Conservation (phyloP, 352 stramenopile genomes). For the Phytopythium aichiense region DNA sequence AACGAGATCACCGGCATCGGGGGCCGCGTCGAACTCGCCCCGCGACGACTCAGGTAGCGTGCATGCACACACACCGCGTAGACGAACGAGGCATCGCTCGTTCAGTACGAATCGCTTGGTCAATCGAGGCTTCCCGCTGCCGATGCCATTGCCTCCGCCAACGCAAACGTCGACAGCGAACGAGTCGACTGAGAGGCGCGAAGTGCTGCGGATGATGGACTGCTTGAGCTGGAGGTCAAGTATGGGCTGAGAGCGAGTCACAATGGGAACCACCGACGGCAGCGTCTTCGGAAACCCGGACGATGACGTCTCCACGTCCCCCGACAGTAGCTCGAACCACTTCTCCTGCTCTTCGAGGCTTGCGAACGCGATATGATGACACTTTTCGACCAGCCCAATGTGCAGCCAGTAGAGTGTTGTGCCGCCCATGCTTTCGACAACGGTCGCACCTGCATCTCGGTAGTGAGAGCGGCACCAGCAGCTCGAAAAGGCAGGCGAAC, state of each 20-base stretch:
- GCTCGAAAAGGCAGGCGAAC: conserved; percentile 7
- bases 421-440: background rate
- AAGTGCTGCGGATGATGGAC: background rate
- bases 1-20: background rate
- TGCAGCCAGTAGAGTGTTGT: conserved; percentile 40
- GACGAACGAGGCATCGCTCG: conserved; percentile 15
- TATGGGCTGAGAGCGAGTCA: background rate
- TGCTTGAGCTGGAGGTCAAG: background rate
- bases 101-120: conserved; percentile 42
- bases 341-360: conserved; percentile 24
- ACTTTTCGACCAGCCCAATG: conserved; percentile 33
- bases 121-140: background rate
- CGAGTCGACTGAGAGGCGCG: background rate
- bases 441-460: background rate
- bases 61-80: background rate
- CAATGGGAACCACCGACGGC: background rate
- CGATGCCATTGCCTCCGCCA: background rate
- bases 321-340: conserved; percentile 22
- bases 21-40: background rate
- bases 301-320: background rate
- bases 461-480: conserved; percentile 5
- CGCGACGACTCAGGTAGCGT: background rate
- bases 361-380: conserved; percentile 46
- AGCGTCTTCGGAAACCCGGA: background rate
- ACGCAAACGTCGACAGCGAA: conserved; percentile 1